These are phyloP conservation scores for Cystobasidium tubakii DNA, from an alignment of 768 basidiomycete genomes.

Conservation along the genomic window DNA sequence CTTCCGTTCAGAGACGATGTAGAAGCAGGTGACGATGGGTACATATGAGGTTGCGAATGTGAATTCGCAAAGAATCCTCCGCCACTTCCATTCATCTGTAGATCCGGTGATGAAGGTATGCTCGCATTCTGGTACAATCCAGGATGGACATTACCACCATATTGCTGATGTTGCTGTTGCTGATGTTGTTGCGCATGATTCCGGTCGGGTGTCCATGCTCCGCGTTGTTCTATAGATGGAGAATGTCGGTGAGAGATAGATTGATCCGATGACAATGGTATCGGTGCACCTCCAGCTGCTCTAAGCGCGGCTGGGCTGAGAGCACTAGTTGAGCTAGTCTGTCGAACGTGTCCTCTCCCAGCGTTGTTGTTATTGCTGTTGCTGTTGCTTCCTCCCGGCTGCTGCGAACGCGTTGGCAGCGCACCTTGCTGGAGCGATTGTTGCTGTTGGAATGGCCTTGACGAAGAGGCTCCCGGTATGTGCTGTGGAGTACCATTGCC, in stretches of 20 bases:
- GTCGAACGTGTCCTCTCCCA: not conserved
- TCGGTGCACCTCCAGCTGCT: not conserved
- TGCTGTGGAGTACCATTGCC: not conserved
- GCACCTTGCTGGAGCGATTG: not conserved
- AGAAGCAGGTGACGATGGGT: not conserved
- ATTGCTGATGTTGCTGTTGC: not conserved
- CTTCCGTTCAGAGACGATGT: not conserved
- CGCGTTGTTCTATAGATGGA: slow-evolving; percentile 3
- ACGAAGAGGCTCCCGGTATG: not conserved
- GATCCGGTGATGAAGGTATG: not conserved
- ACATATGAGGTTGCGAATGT: not conserved
- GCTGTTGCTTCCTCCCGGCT: not conserved
- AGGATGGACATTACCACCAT: not conserved
- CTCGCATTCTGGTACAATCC: not conserved
- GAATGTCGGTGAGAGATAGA: slow-evolving; percentile 3
- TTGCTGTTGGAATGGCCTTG: not conserved
- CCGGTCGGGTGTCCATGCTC: not conserved
- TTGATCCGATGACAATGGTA: not conserved
- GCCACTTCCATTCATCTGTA: not conserved
- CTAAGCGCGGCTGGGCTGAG: slow-evolving; percentile 7
- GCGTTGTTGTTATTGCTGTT: not conserved
- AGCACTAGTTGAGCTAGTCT: not conserved
- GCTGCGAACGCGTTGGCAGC: not conserved
- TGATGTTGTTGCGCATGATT: not conserved
- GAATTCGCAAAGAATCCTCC: not conserved